Base-by-base conservation (phyloP, 2,329 filamentous ascomycete genomes). In the Zalaria sp. region DNA sequence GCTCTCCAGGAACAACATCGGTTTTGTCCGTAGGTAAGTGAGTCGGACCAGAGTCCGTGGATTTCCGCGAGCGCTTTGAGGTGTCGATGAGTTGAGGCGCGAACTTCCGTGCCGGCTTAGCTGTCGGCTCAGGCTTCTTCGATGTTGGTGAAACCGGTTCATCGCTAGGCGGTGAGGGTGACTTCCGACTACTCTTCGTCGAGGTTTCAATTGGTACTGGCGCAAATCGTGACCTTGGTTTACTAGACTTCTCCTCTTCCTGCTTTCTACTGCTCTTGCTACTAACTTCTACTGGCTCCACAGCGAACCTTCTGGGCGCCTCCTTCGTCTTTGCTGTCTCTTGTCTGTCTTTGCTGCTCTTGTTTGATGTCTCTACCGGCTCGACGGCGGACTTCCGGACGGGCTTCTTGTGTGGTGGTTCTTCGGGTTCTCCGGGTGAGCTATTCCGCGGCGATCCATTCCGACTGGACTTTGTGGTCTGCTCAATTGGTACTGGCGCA, bases 61-160 rank as follows among this genome's bases (percentile, higher is more conserved):
- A 73, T 53, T 77, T 77, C 47, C 81, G 76, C 29, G 78, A 77
- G 41, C 86, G 72, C 51, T 78, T 76, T 3, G 81, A 81, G 3
- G 83, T 88, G 60, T 89, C 85, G 47, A 93, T 79, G 42, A 93
- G 67, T 53, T 89, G 81, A 8, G 86, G 86, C 27, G 79, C 73
- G 58, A 93, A 93, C 45, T 62, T 72, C 3, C 55, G 46, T 7
- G 56, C 42, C 34, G 46, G 54, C 42, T 55, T 56, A 37, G 48
- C 37, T 10, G 39, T 31, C 10, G 37, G 37, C 28, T 46, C 41
- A 25, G 40, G 39, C 25, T 28, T 31, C 18, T 36, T 37, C 25
- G 38, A 44, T 34, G 34, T 39, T 27, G 43, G 41, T 35, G 46
- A 41, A 4, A 40, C 32, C 26, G 40, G 34, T 27, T 44, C 43